Evolutionary conservation across 176 grass and related monocot species (phyloP).

Genomic region (Aegilops sharonensis): DNA sequence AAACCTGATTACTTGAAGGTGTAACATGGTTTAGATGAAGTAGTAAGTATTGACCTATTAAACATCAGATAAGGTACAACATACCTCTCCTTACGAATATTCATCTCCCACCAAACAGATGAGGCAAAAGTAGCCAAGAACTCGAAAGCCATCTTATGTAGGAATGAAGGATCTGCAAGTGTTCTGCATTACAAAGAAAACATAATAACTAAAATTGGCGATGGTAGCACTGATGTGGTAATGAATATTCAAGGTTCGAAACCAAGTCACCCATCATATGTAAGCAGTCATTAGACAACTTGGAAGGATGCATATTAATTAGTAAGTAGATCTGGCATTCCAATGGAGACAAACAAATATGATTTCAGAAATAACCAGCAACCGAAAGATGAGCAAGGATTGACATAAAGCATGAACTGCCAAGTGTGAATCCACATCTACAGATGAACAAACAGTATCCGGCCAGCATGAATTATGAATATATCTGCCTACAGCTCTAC

Average conservation of each 20-base stretch:
- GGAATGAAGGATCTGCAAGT: constrained; percentile 91
- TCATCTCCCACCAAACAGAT: constrained; percentile 82
- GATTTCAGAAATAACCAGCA: not conserved
- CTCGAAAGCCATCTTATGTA: constrained; percentile 86
- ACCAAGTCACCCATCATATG: constrained; percentile 8
- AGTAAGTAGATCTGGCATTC: not conserved
- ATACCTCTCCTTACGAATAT: constrained; percentile 87
- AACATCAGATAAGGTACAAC: constrained; percentile 16
- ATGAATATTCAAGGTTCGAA: not conserved
- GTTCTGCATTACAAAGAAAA: constrained; percentile 63
- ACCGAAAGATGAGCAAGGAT: not conserved
- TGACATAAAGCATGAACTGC: not conserved
- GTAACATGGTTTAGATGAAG: constrained; percentile 25
- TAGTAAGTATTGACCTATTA: constrained; percentile 32
- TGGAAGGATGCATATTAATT: not conserved
- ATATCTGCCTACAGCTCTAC: not conserved
- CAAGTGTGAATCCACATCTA: not conserved
- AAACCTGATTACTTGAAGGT: constrained; percentile 53
- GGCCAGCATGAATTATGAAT: not conserved
- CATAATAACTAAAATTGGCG: not conserved
- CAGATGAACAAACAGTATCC: not conserved
- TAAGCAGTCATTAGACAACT: not conserved
- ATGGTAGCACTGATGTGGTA: not conserved
- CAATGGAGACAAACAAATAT: not conserved
- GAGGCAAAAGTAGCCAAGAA: constrained; percentile 61